These are phyloP conservation scores for Ustilago tritici DNA, from an alignment of 1,284 basidiomycete genomes.

Conservation along the genomic window DNA sequence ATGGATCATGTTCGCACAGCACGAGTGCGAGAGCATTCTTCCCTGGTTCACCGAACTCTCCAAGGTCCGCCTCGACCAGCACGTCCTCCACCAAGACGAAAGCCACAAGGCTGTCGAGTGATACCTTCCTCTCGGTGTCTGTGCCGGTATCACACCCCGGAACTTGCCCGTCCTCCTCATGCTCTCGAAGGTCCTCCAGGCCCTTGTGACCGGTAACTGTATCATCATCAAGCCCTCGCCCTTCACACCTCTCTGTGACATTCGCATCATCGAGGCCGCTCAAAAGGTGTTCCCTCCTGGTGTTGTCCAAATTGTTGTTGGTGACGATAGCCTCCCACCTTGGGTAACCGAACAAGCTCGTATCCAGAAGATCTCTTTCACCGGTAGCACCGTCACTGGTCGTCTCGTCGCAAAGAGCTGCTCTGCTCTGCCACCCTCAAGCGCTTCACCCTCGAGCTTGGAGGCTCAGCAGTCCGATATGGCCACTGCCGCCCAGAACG, in stretches of 20 bases:
- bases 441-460: constrained; percentile 53
- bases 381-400: constrained; percentile 46
- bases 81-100: constrained; percentile 32
- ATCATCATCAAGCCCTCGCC: constrained; percentile 57
- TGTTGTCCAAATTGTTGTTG: constrained; percentile 46
- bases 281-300: constrained; percentile 52
- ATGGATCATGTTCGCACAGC: constrained; percentile 16
- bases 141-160: constrained; percentile 52
- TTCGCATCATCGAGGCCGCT: constrained; percentile 45
- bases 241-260: constrained; percentile 51
- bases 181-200: constrained; percentile 48
- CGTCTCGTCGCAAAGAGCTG: constrained; percentile 35
- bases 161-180: constrained; percentile 52
- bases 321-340: constrained; percentile 46
- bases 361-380: constrained; percentile 54
- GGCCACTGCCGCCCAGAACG: constrained; percentile 23
- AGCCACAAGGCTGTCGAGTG: constrained; percentile 26
- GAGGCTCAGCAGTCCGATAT: constrained; percentile 41
- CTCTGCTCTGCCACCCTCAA: constrained; percentile 50
- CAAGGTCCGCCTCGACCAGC: constrained; percentile 36
- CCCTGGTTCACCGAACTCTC: constrained; percentile 45
- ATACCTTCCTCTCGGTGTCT: constrained; percentile 45
- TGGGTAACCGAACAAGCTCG: constrained; percentile 48
- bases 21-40: constrained; percentile 27
- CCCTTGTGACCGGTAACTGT: constrained; percentile 46